phyloP scores from a whole-genome alignment of 2,329 filamentous ascomycete genomes.

The Aspergillus caelatus region DNA sequence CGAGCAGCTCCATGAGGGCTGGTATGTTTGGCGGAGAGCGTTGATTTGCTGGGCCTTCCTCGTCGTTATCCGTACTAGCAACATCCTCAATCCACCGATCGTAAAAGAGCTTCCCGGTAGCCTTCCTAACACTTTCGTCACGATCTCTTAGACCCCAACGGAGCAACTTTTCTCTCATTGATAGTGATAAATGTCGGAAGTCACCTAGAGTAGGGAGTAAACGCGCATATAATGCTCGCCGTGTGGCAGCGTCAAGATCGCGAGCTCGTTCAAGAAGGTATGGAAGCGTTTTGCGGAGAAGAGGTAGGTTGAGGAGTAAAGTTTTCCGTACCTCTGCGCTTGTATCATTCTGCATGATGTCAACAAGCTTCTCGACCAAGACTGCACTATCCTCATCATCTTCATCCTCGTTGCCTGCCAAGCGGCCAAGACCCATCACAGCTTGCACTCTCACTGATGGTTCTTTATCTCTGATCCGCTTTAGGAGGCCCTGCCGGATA shows the following conservation, averaged over 20 bases:
- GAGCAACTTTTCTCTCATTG: constrained; percentile 92
- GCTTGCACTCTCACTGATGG: constrained; percentile 89
- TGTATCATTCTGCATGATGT: constrained; percentile 89
- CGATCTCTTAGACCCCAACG: constrained; percentile 93
- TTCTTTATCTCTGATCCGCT: constrained; percentile 90
- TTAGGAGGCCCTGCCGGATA: constrained; percentile 76
- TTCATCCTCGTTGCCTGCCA: constrained; percentile 72
- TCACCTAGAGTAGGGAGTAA: constrained; percentile 87
- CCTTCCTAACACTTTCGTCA: constrained; percentile 91
- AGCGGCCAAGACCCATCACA: constrained; percentile 81
- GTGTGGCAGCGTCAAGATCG: constrained; percentile 82
- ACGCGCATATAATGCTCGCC: constrained; percentile 82
- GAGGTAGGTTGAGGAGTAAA: constrained; percentile 85
- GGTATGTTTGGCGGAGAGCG: constrained; percentile 71
- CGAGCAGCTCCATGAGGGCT: constrained; percentile 85
- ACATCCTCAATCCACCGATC: constrained; percentile 99
- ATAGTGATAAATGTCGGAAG: constrained; percentile 89
- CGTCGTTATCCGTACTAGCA: constrained; percentile 67
- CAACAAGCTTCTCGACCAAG: constrained; percentile 78
- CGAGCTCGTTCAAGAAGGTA: constrained; percentile 88
- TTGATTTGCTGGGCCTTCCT: constrained; percentile 52
- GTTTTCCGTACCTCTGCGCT: constrained; percentile 90
- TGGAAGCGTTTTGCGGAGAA: constrained; percentile 78
- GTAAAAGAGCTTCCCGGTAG: constrained; percentile 83
- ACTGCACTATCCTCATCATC: constrained; percentile 69